Evolutionary conservation across 2,329 filamentous ascomycete genomes (phyloP), one percentile per base, ranked within the genome.

Genomic region (Ophiobolus disseminans): DNA sequence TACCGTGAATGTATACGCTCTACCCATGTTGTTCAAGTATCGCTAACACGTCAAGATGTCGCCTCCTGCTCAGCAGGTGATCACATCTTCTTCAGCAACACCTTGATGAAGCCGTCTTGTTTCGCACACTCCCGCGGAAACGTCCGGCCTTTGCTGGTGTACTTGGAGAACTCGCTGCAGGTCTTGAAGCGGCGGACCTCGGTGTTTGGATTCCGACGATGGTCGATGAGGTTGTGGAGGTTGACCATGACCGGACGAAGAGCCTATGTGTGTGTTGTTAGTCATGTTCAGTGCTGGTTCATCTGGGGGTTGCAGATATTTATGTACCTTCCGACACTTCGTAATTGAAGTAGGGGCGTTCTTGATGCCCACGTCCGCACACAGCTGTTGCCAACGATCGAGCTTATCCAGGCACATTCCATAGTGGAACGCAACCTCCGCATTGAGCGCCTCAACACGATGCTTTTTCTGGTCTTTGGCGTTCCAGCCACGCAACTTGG

Each of bases 241-340:
- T 68, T 69, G 45, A 66, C 53, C n/a, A 56, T 55, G 25, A 66
- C 35, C 7, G 46, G 23, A 11, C 58, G 52, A 6, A 67, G 41
- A 5, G 50, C 50, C 62, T 68, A 43, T n/a, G 4, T 5, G 2
- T 6, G 9, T 10, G 11, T 60, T 19, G 58, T 45, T 3, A 19
- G 23, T 1, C 3, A 26, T 6, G 4, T 5, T 10, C n/a, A 14
- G 11, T 6, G 3, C 8, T 8, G 5, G 10, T 20, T 23, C 10
- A 4, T 25, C n/a, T n/a, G n/a, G n/a, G n/a, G 2, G 3, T 14
- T n/a, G 17, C 11, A 7, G 17, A 8, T 9, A 14, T 35, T 10
- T 28, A 34, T 45, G 25, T 37, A 67, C 66, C 57, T 63, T 67
- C 45, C 54, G 63, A 40, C 64, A 69, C 39, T 67, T 42, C 2